A percentile compares a stretch with the other conserved stretches of the same genome.
Conservation (phyloP, 2,329 filamentous ascomycete species). For the Arthroderma uncinatum region DNA sequence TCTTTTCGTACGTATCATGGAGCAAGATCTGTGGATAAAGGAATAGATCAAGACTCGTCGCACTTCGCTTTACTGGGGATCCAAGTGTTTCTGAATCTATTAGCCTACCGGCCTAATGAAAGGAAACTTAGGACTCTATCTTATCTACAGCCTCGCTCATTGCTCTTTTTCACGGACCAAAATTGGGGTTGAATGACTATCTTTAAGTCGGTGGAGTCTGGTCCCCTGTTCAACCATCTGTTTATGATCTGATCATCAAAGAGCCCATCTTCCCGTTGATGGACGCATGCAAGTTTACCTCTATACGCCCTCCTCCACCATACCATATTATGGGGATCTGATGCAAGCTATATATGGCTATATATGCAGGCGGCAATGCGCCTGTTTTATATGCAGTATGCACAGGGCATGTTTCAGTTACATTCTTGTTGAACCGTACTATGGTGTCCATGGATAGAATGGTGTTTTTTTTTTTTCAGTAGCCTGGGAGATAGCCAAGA, state of each 20-base stretch:
- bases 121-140: too few relatives aligned
- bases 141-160: too few relatives aligned
- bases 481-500: not conserved
- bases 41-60: not conserved
- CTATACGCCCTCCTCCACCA: not conserved
- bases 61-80: too few relatives aligned
- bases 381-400: not conserved
- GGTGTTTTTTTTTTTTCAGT: not conserved
- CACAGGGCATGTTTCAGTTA: not conserved
- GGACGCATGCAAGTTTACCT: constrained; percentile 1
- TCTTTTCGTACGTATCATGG: not conserved
- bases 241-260: not conserved
- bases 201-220: too few relatives aligned
- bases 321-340: not conserved
- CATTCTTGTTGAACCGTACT: not conserved
- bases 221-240: not conserved
- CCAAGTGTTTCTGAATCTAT: too few relatives aligned
- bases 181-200: too few relatives aligned
- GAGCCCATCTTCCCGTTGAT: not conserved
- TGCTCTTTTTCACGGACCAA: too few relatives aligned
- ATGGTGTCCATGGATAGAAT: not conserved
- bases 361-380: not conserved
- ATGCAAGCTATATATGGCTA: not conserved
- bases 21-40: not conserved
- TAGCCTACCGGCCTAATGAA: too few relatives aligned